Evolutionary conservation across 257 asterid genomes (phyloP), one percentile per base, ranked within the genome.

Genomic region (Salvia rosmarinus): DNA sequence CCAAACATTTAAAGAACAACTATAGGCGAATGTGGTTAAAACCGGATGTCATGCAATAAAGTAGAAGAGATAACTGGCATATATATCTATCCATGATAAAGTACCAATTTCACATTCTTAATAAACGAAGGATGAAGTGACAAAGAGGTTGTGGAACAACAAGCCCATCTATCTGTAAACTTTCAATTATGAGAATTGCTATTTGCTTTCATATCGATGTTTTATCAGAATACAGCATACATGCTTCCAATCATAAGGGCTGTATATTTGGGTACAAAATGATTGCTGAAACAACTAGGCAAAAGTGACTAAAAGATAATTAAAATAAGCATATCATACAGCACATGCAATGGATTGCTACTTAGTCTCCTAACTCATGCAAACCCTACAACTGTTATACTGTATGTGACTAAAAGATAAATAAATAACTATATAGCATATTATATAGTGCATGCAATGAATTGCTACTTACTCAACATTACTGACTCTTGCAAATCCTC

Each of bases 401-500:
- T 89, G 83, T 91, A 88, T 13, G 96, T 89, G 66, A 94, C 96
- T 82, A 91, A 78, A 72, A 25, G 62, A 55, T 11, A 55, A 23
- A 2, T 55, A 55, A 4, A 9, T 1, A 63, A 25, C 3, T 25
- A 1, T 25, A 25, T 25, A 25, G 42, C 35, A 47, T 55, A 63
- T 54, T 10, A 19, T 60, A 14, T 16, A 34, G 43, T 30, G 51
- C 25, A 68, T 50, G 47, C 30, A 52, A 66, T 21, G 2, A 3
- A 50, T 35, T 60, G 59, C 74, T 77, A 83, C 98, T 91, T 83
- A 94, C 96, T 91, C 87, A 71, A 82, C 74, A 34, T 94, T 79
- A 49, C 90, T 86, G 60, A 72, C 69, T 83, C 75, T 89, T 12
- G 96, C 98, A 82, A 84, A 94, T 79, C 99, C 99, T 71, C 90